These are phyloP conservation scores for Micractinium sp. DNA, from an alignment of 139 green algal species.

Conservation along the genomic window DNA sequence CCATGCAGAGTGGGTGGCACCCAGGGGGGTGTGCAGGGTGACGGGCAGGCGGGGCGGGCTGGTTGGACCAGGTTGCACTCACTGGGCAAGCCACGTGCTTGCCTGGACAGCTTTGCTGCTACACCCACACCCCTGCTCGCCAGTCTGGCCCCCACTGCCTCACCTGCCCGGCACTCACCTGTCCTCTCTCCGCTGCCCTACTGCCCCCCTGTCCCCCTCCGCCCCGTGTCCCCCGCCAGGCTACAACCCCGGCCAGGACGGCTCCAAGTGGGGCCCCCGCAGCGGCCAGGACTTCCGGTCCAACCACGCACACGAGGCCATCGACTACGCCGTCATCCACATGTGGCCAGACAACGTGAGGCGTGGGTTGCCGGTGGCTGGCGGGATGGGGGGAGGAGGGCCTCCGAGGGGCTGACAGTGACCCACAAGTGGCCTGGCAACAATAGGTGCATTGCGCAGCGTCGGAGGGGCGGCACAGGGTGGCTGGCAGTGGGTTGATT, in stretches of 20 bases:
- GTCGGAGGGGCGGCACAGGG: too few species aligned
- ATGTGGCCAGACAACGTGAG: conserved; percentile 20
- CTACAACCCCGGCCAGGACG: conserved; percentile 3
- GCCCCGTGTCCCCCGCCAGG: neutral
- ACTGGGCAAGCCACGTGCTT: neutral
- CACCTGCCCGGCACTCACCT: neutral
- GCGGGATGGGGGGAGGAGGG: too few species aligned
- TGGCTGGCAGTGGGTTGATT: too few species aligned
- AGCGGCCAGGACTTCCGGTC: conserved; percentile 46
- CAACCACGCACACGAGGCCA: conserved; percentile 42
- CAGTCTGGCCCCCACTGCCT: neutral
- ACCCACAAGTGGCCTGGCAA: too few species aligned
- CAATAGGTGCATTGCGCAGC: too few species aligned
- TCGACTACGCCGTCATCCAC: conserved; percentile 50
- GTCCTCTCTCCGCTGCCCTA: neutral
- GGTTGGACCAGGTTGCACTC: too few species aligned
- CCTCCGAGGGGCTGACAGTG: too few species aligned
- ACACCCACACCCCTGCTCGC: too few species aligned
- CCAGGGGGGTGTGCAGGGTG: neutral
- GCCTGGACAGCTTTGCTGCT: too few species aligned
- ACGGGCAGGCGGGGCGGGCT: too few species aligned
- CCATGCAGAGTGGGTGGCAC: neutral
- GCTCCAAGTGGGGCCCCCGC: neutral
- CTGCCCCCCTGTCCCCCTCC: too few species aligned
- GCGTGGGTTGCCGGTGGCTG: neutral